These are phyloP conservation scores for Typha latifolia DNA, from an alignment of 176 grass and related monocot species.

Conservation along the genomic window DNA sequence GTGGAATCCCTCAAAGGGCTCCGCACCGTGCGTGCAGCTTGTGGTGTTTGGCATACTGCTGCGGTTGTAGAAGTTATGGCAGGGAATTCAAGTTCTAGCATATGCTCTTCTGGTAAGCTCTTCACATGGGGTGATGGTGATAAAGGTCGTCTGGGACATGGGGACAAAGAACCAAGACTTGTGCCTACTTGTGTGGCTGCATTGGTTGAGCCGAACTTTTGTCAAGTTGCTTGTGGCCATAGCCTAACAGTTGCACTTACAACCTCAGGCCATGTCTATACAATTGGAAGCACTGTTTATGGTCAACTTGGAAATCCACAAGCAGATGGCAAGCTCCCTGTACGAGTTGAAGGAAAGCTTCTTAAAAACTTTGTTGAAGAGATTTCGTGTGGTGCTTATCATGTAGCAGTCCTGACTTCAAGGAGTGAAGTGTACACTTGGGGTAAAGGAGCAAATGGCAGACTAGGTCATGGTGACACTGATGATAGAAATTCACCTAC, in stretches of 20 bases:
- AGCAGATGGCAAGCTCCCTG: conserved; percentile 72
- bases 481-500: conserved; percentile 78
- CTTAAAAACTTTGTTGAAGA: conserved; percentile 97
- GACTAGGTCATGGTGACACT: conserved; percentile 88
- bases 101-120: conserved; percentile 84
- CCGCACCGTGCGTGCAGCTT: conserved; percentile 76
- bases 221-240: conserved; percentile 95
- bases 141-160: conserved; percentile 95
- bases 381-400: conserved; percentile 94
- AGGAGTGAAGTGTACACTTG: conserved; percentile 93
- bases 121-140: conserved; percentile 99
- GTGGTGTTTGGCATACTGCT: conserved; percentile 99
- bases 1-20: conserved; percentile 93
- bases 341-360: conserved; percentile 77
- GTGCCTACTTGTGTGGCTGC: conserved; percentile 91
- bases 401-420: conserved; percentile 86
- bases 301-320: conserved; percentile 88
- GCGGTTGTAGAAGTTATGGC: conserved; percentile 95
- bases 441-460: conserved; percentile 96
- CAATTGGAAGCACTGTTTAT: conserved; percentile 82
- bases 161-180: conserved; percentile 64
- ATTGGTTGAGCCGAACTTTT: conserved; percentile 94
- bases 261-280: conserved; percentile 91
- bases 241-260: conserved; percentile 86
- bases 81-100: conserved; percentile 85